phyloP scores from a whole-genome alignment of 345 rosid species.

The Crucihimalaya himalaica region DNA sequence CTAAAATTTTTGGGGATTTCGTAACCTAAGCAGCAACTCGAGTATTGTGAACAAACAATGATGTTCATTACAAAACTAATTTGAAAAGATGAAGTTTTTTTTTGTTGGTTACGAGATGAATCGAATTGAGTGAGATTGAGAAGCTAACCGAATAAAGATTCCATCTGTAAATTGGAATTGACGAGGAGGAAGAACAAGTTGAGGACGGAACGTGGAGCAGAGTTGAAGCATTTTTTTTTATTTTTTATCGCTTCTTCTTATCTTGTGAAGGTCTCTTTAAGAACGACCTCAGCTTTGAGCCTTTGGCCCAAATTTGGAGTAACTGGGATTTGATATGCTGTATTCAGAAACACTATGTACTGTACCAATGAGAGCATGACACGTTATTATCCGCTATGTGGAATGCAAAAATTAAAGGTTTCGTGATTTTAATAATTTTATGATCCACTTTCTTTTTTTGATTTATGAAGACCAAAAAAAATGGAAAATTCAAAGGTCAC shows the following conservation, averaged over 20 bases:
- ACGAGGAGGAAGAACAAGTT: conserved; percentile 27
- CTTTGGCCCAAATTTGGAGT: not conserved
- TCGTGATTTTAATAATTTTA: too few species aligned
- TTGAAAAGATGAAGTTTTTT: not conserved
- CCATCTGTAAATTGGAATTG: conserved; percentile 26
- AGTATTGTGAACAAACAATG: not conserved
- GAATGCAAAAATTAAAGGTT: too few species aligned
- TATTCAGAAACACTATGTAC: too few species aligned
- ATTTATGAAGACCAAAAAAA: too few species aligned
- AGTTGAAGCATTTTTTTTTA: conserved; percentile 41
- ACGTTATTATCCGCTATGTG: too few species aligned
- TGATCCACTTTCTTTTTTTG: too few species aligned
- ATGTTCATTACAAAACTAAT: not conserved
- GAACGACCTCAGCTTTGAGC: conserved; percentile 19
- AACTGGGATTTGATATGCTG: not conserved
- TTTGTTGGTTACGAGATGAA: not conserved
- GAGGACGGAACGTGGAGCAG: conserved; percentile 41
- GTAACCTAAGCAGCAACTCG: not conserved
- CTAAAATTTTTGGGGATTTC: not conserved
- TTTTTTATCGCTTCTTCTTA: not conserved
- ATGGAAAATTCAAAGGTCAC: too few species aligned
- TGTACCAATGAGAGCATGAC: too few species aligned
- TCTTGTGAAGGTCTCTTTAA: too few species aligned
- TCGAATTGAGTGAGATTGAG: conserved; percentile 6
- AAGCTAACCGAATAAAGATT: conserved; percentile 24